A percentile compares a stretch with the other conserved stretches of the same genome.
Evolutionary conservation across 306 rosid genomes (phyloP).

Genomic region (Luffa aegyptiaca): DNA sequence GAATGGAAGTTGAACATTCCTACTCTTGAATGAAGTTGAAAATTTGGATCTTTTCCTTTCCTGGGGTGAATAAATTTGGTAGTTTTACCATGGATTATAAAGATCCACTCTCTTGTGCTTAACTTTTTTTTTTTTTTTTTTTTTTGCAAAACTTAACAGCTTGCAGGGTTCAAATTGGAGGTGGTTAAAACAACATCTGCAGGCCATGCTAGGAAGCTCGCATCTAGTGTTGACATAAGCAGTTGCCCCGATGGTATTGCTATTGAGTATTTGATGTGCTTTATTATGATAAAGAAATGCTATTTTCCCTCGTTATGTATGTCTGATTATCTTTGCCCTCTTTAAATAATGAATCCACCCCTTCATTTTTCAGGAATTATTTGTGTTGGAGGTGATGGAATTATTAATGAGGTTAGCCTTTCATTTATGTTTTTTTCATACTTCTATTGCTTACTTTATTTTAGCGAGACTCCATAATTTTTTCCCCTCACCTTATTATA

Average conservation of each 20-base stretch:
- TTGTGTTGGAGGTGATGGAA: conserved; percentile 99
- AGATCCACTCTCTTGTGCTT: neutral
- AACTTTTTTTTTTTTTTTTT: neutral
- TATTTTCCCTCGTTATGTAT: conserved; percentile 9
- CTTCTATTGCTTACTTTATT: neutral
- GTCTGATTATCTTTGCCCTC: conserved; percentile 16
- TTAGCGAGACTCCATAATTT: neutral
- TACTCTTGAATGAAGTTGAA: conserved; percentile 1
- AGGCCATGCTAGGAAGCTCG: conserved; percentile 88
- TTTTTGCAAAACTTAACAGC: conserved; percentile 48
- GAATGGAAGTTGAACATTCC: neutral
- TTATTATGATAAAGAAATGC: conserved; percentile 1
- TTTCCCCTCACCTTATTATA: neutral
- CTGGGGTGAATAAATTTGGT: neutral
- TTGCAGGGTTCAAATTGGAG: conserved; percentile 98
- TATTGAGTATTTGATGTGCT: conserved; percentile 2
- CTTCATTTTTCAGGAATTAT: conserved; percentile 61
- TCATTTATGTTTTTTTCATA: conserved; percentile 3
- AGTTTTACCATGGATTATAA: neutral
- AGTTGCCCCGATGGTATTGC: conserved; percentile 87
- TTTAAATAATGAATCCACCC: conserved; percentile 1
- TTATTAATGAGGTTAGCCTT: conserved; percentile 88
- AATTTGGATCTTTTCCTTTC: neutral
- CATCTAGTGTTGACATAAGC: conserved; percentile 84
- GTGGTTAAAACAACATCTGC: conserved; percentile 84